Conservation (phyloP, 768 basidiomycete genomes). For the Favolaschia claudopus region DNA sequence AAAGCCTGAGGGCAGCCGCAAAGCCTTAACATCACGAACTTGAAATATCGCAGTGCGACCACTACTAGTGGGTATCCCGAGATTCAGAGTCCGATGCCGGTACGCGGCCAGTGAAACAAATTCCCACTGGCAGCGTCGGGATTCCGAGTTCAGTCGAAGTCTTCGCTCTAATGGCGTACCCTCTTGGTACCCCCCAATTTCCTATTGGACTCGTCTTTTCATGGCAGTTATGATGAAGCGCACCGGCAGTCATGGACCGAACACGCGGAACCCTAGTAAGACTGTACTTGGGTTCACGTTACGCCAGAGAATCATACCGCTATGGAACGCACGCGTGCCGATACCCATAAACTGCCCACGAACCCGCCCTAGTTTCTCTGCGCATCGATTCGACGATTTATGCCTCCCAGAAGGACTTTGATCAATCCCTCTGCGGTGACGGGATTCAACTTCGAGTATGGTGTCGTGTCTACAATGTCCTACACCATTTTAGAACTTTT, state of each 20-base stretch:
- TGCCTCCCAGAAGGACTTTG: conserved; percentile 21
- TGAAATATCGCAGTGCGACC: too few species aligned
- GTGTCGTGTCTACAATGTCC: conserved; percentile 25
- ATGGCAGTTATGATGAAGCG: neutral
- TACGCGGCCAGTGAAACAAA: too few species aligned
- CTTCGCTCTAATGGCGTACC: too few species aligned
- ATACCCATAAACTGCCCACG: neutral
- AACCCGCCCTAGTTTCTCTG: conserved; percentile 2
- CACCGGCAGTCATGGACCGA: neutral
- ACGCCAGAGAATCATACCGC: neutral
- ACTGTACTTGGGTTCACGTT: conserved; percentile 5
- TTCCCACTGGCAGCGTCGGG: too few species aligned
- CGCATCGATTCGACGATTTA: conserved; percentile 23
- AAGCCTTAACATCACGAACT: too few species aligned
- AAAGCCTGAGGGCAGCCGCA: too few species aligned
- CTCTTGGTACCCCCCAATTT: too few species aligned
- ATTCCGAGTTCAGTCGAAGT: too few species aligned
- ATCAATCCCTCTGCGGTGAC: conserved; percentile 24
- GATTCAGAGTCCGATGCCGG: too few species aligned
- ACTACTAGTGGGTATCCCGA: too few species aligned
- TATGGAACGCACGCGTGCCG: too few species aligned
- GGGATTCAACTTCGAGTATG: conserved; percentile 19
- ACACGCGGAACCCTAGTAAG: neutral
- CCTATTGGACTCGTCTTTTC: too few species aligned
- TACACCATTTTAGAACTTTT: neutral